Conservation (phyloP, 768 basidiomycete genomes). For the Mycena venus region DNA sequence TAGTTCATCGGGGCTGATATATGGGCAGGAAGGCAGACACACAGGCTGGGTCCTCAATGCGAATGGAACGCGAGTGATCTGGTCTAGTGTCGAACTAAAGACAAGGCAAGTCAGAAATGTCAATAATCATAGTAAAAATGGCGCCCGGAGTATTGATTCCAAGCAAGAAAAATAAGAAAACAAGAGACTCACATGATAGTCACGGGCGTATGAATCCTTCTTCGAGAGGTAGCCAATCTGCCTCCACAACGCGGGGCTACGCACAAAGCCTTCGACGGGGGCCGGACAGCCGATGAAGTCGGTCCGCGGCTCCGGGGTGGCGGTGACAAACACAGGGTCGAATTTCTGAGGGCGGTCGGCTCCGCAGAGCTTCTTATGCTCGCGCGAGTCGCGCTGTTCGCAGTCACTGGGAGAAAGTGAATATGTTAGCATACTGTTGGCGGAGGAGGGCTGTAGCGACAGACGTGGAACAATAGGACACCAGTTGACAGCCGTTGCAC, state of each 20-base stretch:
- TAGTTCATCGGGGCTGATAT: not conserved
- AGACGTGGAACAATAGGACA: conserved; percentile 12
- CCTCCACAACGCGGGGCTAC: not conserved
- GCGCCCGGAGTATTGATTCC: not conserved
- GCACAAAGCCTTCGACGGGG: not conserved
- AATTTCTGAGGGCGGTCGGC: not conserved
- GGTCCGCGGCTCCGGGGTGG: not conserved
- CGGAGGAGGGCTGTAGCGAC: too few species aligned
- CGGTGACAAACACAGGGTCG: not conserved
- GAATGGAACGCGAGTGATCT: not conserved
- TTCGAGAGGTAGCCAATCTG: not conserved
- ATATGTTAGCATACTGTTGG: too few species aligned
- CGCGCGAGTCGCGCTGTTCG: not conserved
- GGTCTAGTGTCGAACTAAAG: not conserved
- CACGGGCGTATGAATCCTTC: not conserved
- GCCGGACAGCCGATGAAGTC: conserved; percentile 3
- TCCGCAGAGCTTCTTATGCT: conserved; percentile 18
- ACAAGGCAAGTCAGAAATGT: too few species aligned
- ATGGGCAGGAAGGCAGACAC: not conserved
- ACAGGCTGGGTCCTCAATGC: not conserved
- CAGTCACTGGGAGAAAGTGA: not conserved
- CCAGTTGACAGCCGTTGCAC: conserved; percentile 2
- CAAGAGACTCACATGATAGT: not conserved
- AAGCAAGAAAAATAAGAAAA: too few species aligned
- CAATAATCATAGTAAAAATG: not conserved